Evolutionary conservation across 768 basidiomycete genomes (phyloP).

Genomic region (Termitomyces eurrhizus): DNA sequence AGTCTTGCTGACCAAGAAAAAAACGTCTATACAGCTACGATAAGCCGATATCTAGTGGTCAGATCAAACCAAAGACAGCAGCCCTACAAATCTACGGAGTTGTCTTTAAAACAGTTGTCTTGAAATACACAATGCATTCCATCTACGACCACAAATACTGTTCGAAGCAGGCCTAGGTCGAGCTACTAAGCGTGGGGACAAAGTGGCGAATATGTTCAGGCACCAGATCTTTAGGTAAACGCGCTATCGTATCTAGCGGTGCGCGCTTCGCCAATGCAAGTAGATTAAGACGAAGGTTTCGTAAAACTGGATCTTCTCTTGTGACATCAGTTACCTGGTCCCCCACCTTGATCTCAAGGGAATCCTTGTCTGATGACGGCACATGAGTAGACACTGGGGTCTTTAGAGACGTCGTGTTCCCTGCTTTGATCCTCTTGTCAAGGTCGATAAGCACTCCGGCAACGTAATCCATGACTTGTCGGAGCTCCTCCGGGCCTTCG

Average conservation of each 20-base stretch:
- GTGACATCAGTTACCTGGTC: background rate
- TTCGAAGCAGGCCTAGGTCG: conserved; percentile 7
- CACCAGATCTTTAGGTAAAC: conserved; percentile 59
- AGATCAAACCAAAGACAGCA: background rate
- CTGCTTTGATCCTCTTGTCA: conserved; percentile 25
- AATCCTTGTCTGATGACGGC: conserved; percentile 2
- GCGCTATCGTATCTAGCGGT: conserved; percentile 67
- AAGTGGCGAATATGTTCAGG: conserved; percentile 61
- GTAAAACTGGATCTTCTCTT: conserved; percentile 46
- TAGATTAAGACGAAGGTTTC: conserved; percentile 66
- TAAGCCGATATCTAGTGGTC: background rate
- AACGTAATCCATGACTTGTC: conserved; percentile 55
- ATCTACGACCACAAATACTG: background rate
- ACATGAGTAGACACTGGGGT: background rate
- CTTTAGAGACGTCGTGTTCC: conserved; percentile 4
- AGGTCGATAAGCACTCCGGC: conserved; percentile 48
- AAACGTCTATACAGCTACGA: background rate
- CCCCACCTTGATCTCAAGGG: background rate
- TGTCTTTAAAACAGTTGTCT: background rate
- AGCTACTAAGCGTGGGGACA: conserved; percentile 48
- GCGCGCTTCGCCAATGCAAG: conserved; percentile 76
- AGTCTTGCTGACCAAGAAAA: background rate
- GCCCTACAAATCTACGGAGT: background rate
- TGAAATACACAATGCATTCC: background rate
- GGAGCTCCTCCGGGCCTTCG: conserved; percentile 46